phyloP scores from a whole-genome alignment of 2,329 filamentous ascomycete genomes.

The Catunica adiposa region DNA sequence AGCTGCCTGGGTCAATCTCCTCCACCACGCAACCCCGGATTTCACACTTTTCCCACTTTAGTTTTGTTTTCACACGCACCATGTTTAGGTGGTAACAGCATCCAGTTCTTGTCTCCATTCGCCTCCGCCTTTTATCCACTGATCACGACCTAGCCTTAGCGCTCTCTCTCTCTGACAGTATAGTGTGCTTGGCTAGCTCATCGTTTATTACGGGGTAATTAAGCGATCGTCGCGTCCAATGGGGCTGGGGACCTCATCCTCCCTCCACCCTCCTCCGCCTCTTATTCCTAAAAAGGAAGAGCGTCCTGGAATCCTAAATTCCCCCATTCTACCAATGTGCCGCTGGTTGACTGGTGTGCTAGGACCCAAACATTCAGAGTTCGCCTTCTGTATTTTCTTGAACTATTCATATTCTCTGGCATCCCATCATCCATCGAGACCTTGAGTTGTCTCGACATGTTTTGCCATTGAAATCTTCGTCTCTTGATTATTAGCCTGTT shows the following conservation, averaged over 20 bases:
- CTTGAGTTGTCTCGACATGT: background rate
- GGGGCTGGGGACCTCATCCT: background rate
- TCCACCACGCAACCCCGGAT: constrained; percentile 10
- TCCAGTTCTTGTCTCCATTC: constrained; percentile 1
- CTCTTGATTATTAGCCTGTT: background rate
- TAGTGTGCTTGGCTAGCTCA: no score
- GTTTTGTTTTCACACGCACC: background rate
- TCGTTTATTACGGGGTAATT: background rate
- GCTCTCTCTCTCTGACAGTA: no score
- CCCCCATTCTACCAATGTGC: background rate
- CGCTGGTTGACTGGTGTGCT: background rate
- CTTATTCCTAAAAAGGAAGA: background rate
- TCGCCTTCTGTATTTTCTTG: constrained; percentile 4
- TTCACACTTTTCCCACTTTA: constrained; percentile 9
- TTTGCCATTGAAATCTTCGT: background rate
- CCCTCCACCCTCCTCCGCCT: background rate
- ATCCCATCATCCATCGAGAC: background rate
- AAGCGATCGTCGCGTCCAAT: background rate
- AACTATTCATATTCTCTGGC: background rate
- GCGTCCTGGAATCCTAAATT: background rate
- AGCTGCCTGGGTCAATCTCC: background rate
- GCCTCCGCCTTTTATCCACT: background rate
- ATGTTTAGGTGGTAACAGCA: background rate
- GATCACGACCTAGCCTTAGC: background rate
- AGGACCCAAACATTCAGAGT: background rate